These are phyloP conservation scores for Ceratobasidium sp. DNA, from an alignment of 1,284 basidiomycete species.

Conservation along the genomic window DNA sequence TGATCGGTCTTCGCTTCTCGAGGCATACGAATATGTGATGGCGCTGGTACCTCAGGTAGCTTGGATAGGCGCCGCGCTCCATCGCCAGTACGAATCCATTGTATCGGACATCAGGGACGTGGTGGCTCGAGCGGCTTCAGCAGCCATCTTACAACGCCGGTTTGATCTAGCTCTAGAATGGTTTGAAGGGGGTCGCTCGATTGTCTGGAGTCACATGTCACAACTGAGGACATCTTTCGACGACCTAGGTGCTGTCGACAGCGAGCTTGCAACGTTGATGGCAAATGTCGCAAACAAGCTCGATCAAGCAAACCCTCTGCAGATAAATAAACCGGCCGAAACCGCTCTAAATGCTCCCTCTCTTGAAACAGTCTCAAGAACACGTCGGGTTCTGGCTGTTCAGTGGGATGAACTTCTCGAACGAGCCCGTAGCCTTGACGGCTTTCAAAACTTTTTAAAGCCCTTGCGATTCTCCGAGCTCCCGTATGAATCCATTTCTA, in stretches of 20 bases:
- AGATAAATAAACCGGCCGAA: too few relatives aligned
- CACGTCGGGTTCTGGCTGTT: too few relatives aligned
- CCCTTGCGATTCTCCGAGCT: not conserved
- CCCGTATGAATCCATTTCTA: not conserved
- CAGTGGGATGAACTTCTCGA: not conserved
- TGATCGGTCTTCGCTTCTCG: not conserved
- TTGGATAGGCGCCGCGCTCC: not conserved
- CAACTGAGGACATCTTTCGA: slow-evolving; percentile 1
- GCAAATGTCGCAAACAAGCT: not conserved
- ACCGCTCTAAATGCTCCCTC: too few relatives aligned
- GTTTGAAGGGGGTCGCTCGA: not conserved
- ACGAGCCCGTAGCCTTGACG: not conserved
- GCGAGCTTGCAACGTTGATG: not conserved
- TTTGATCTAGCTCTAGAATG: not conserved
- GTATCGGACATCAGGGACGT: not conserved
- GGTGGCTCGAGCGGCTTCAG: not conserved
- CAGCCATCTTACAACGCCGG: not conserved
- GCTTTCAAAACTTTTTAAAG: not conserved
- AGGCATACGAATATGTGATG: not conserved
- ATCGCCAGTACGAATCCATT: not conserved
- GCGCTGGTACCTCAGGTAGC: not conserved
- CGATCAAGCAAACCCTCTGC: not conserved
- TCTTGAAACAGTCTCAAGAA: too few relatives aligned
- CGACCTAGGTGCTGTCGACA: not conserved
- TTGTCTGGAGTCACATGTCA: slow-evolving; percentile 6